Conservation (phyloP, 2,329 filamentous ascomycete species). For the Aspergillus ruber region DNA sequence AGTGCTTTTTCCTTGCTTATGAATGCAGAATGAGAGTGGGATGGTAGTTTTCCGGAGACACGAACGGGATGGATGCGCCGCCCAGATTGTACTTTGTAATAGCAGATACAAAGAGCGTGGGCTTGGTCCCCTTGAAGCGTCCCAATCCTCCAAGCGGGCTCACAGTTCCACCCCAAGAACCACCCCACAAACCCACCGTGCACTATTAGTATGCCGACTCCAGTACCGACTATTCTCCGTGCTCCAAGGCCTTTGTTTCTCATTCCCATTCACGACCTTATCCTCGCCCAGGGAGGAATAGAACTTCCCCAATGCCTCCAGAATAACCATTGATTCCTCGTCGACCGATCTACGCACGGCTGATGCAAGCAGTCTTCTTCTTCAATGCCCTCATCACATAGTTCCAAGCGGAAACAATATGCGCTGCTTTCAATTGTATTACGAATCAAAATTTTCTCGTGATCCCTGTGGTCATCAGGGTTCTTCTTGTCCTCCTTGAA, state of each 20-base stretch:
- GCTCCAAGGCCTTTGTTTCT: conserved; percentile 6
- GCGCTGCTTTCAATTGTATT: conserved; percentile 41
- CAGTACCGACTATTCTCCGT: conserved; percentile 23
- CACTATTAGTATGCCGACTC: conserved; percentile 40
- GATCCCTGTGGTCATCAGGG: conserved; percentile 1
- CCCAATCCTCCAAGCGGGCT: too few relatives aligned
- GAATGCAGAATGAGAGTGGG: too few relatives aligned
- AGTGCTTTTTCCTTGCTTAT: too few relatives aligned
- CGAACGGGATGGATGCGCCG: too few relatives aligned
- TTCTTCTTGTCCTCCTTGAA: too few relatives aligned
- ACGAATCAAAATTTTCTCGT: conserved; percentile 1
- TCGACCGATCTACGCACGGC: conserved; percentile 49
- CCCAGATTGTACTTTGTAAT: too few relatives aligned
- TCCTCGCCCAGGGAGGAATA: conserved; percentile 6
- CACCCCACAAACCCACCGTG: conserved; percentile 38
- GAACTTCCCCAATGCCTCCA: conserved; percentile 48
- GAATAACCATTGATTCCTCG: conserved; percentile 55
- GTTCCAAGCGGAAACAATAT: conserved; percentile 40
- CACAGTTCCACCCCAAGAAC: conserved; percentile 21
- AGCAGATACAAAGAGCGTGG: too few relatives aligned
- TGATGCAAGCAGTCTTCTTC: conserved; percentile 5
- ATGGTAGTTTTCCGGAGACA: too few relatives aligned
- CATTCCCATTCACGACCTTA: not conserved
- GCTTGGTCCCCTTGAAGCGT: too few relatives aligned
- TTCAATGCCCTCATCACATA: conserved; percentile 29